These are phyloP conservation scores for Pseudogymnoascus sp. DNA, from an alignment of 2,329 filamentous ascomycete genomes.

Conservation along the genomic window DNA sequence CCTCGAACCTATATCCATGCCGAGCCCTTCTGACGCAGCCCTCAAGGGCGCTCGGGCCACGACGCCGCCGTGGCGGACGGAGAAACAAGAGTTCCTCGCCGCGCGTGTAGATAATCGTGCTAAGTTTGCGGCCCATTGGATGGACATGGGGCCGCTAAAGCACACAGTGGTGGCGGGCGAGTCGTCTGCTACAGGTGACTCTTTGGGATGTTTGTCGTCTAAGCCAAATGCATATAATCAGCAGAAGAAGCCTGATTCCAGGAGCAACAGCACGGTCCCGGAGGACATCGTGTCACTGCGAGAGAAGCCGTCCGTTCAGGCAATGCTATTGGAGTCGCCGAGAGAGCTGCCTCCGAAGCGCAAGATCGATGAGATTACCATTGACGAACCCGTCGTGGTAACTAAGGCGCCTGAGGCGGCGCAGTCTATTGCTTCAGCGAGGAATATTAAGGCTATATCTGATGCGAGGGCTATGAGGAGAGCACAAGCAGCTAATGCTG, in stretches of 20 bases:
- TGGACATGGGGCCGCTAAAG: neutral
- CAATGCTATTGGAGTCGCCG: neutral
- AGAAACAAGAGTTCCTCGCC: slow-evolving; percentile 1
- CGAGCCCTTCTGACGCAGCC: neutral
- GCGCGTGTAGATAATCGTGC: neutral
- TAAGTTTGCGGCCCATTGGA: neutral
- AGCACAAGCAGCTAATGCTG: neutral
- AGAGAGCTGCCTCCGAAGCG: neutral
- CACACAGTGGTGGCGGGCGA: neutral
- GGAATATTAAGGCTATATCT: neutral
- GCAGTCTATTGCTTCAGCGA: neutral
- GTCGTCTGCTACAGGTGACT: neutral
- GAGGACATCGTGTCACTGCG: neutral
- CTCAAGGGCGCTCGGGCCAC: neutral
- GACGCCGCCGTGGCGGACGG: neutral
- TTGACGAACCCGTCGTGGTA: neutral
- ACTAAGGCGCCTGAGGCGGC: neutral
- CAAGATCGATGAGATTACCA: neutral
- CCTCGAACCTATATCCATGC: neutral
- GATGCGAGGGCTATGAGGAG: slow-evolving; percentile 5
- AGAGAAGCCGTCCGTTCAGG: neutral
- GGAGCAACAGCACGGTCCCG: neutral
- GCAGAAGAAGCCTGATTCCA: neutral
- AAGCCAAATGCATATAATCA: neutral
- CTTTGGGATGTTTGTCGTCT: neutral